These are phyloP conservation scores for Bodo saltans DNA, from an alignment of 78 protist species.

Conservation along the genomic window DNA sequence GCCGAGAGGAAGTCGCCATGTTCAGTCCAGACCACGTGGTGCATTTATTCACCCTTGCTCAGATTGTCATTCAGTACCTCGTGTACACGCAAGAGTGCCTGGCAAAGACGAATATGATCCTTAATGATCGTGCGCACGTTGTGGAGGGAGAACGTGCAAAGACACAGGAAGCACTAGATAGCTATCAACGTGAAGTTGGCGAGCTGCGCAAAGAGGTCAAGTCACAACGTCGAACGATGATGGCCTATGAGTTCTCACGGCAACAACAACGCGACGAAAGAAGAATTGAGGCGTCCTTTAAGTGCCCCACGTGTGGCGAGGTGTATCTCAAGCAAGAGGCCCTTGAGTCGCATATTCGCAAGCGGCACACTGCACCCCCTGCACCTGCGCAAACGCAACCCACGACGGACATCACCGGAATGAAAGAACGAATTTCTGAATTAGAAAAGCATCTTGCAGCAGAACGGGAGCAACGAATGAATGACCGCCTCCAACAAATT, in stretches of 20 bases:
- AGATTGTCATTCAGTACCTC: slow-evolving; percentile 36
- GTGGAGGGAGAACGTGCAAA: not conserved
- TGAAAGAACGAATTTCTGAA: no score
- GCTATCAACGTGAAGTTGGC: not conserved
- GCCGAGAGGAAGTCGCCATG: slow-evolving; percentile 6
- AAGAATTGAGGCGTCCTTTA: not conserved
- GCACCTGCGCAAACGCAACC: no score
- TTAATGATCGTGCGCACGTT: not conserved
- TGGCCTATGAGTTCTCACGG: not conserved
- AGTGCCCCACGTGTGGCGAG: slow-evolving; percentile 17
- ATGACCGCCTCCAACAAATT: no score
- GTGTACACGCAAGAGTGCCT: slow-evolving; percentile 9
- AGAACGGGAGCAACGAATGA: no score
- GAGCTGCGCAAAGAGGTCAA: not conserved
- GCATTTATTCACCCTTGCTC: slow-evolving; percentile 25
- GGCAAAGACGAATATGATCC: not conserved
- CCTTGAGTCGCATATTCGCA: slow-evolving; percentile 14
- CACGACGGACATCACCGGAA: no score
- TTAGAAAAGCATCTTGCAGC: no score
- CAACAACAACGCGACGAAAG: not conserved
- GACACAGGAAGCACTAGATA: not conserved
- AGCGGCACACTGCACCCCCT: slow-evolving; percentile 30
- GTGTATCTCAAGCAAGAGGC: not conserved
- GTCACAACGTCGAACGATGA: not conserved
- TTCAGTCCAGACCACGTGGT: not conserved